phyloP scores from a whole-genome alignment of 2,329 filamentous ascomycete species.

The Lasiodiplodia theobromae region DNA sequence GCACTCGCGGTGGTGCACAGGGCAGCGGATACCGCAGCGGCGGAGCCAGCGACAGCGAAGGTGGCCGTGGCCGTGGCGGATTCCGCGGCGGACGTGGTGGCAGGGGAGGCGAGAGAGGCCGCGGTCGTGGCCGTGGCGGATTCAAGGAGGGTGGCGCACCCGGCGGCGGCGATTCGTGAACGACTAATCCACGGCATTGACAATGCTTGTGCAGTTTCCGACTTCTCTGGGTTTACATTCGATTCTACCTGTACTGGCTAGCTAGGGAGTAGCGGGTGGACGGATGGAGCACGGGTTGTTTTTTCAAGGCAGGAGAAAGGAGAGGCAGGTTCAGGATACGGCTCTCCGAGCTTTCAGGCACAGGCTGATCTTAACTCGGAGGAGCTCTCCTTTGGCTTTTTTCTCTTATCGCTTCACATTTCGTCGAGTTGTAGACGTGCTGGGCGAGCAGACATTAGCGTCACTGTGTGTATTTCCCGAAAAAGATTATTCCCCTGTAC shows the following conservation, averaged over 20 bases:
- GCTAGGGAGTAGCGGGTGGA: slow-evolving; percentile 26
- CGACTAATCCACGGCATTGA: slow-evolving; percentile 3
- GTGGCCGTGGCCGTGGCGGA: slow-evolving; percentile 64
- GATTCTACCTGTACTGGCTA: slow-evolving; percentile 26
- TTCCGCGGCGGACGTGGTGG: slow-evolving; percentile 53
- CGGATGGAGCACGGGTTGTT: slow-evolving; percentile 21
- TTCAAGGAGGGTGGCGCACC: slow-evolving; percentile 28
- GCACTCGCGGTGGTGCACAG: slow-evolving; percentile 67
- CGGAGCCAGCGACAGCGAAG: slow-evolving; percentile 78
- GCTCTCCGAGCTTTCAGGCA: slow-evolving; percentile 16
- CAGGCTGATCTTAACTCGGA: slow-evolving; percentile 19
- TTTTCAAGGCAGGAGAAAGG: slow-evolving; percentile 11
- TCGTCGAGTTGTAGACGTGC: slow-evolving; percentile 17
- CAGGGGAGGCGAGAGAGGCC: slow-evolving; percentile 53
- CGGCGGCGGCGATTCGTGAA: slow-evolving; percentile 26
- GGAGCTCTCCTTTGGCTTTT: slow-evolving; percentile 27
- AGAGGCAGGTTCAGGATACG: slow-evolving; percentile 23
- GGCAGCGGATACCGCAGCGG: slow-evolving; percentile 85
- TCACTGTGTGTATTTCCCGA: slow-evolving; percentile 26
- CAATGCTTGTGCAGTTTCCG: slow-evolving; percentile 7
- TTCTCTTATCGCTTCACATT: slow-evolving; percentile 22
- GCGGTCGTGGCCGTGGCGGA: slow-evolving; percentile 39
- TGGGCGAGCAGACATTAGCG: slow-evolving; percentile 26
- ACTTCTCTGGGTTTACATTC: slow-evolving; percentile 27
- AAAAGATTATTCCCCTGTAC: slow-evolving; percentile 28